phyloP scores from a whole-genome alignment of 2,329 filamentous ascomycete species.

The Pyricularia sp. region DNA sequence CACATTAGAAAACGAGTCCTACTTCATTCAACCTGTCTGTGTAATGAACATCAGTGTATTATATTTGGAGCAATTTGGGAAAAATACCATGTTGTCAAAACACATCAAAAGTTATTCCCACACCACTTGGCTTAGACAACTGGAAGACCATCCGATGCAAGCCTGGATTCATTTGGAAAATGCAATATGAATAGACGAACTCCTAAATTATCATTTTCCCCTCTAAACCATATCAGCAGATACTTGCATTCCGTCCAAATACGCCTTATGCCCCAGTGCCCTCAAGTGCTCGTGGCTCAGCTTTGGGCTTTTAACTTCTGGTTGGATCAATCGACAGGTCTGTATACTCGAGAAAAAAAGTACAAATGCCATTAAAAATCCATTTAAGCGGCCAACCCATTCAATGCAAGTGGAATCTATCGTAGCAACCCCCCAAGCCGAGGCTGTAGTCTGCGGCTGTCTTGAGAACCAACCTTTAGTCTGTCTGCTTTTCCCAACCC shows the following conservation, averaged over 20 bases:
- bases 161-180: neutral
- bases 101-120: neutral
- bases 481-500: conserved; percentile 68
- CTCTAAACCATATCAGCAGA: neutral
- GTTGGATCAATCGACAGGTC: neutral
- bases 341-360: neutral
- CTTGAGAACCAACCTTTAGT: conserved; percentile 23
- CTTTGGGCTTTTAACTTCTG: neutral
- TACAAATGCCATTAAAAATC: neutral
- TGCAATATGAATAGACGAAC: neutral
- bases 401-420: neutral
- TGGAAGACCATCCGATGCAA: neutral
- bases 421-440: neutral
- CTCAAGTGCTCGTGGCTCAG: neutral
- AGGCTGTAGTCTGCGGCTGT: neutral
- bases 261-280: neutral
- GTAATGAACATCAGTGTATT: neutral
- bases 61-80: neutral
- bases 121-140: neutral
- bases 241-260: neutral
- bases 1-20: neutral
- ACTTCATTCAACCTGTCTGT: neutral
- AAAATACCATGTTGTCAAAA: neutral
- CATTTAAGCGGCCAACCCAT: neutral
- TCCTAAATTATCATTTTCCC: neutral